Base-by-base conservation (phyloP, 192 early-diverging fungal species). In the Thamnidium elegans region DNA sequence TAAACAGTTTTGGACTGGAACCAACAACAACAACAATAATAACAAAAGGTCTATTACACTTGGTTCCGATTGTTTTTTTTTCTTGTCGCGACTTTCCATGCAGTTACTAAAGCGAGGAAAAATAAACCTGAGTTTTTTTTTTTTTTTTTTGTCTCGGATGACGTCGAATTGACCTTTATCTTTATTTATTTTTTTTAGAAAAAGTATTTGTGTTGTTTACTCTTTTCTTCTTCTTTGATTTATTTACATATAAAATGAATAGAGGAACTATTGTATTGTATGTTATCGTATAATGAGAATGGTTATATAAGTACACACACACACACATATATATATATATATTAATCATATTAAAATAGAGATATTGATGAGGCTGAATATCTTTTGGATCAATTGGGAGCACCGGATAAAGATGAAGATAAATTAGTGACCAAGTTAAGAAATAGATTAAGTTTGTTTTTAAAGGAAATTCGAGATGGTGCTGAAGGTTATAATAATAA, bases 321-420 rank as follows among this genome's bases (percentile, higher is more conserved):
- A n/a, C n/a, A n/a, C n/a, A n/a, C n/a, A n/a, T n/a, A n/a, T n/a
- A n/a, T n/a, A n/a, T n/a, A n/a, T n/a, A n/a, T 15, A 2, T 21
- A 34, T 26, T 52, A 10, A n/a, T 60, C 10, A 11, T 59, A 42
- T 39, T 34, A 19, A 15, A 50, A 19, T 51, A 75, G 73, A 34
- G 54, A 58, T 3, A 75, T 75, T 63, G 73, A 75, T 62, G 73
- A 75, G 45, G 73, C 73, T 19, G 73, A 75, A 55, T 69, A 26
- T 17, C 48, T 75, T 19, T 48, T 75, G 31, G 73, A 75, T 32
- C 73, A 75, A 62, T 8, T 75, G 7, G 67, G 67, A 42, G 62
- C 63, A 55, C 73, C 73, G 20, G 67, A 66, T 17, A 66, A 69
- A 53, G 73, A 70, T 23, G 73, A 75, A 46, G 73, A 68, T 43